Conservation (phyloP, 768 basidiomycete genomes). For the Pleurotus tuber-regium region DNA sequence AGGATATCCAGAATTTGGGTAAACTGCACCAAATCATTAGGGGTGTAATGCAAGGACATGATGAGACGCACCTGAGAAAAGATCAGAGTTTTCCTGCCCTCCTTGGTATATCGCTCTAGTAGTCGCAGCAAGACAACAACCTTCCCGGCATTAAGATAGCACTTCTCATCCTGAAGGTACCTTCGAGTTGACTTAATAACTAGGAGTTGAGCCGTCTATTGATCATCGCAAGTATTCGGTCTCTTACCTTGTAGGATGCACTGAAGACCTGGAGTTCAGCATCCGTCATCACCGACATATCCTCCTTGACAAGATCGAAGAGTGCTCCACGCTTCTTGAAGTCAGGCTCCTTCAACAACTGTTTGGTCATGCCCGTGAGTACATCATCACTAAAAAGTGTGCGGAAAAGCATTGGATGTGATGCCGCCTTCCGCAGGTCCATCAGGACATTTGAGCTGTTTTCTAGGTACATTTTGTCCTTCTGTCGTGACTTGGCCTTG, state of each 20-base stretch:
- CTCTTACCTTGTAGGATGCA: slow-evolving; percentile 76
- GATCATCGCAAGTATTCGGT: neutral
- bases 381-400: slow-evolving; percentile 76
- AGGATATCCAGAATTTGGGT: slow-evolving; percentile 95
- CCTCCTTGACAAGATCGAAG: slow-evolving; percentile 89
- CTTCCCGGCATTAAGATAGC: slow-evolving; percentile 89
- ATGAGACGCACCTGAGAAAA: slow-evolving; percentile 80
- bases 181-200: slow-evolving; percentile 61
- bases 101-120: slow-evolving; percentile 60
- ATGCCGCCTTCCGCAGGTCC: slow-evolving; percentile 95
- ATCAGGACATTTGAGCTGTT: slow-evolving; percentile 94
- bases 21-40: slow-evolving; percentile 51
- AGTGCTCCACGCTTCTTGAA: slow-evolving; percentile 81
- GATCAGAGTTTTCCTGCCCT: slow-evolving; percentile 82
- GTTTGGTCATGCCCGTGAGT: slow-evolving; percentile 72
- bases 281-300: slow-evolving; percentile 98
- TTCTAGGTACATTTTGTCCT: slow-evolving; percentile 71
- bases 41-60: neutral
- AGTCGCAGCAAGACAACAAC: slow-evolving; percentile 70
- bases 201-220: neutral
- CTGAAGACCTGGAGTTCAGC: slow-evolving; percentile 90
- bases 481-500: slow-evolving; percentile 38
- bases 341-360: slow-evolving; percentile 87
- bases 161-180: slow-evolving; percentile 69
- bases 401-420: slow-evolving; percentile 96